Percentiles rank a stretch among this genome's conserved stretches.
Evolutionary conservation across 75 land plant species (phyloP).

Genomic region (Picea glauca): DNA sequence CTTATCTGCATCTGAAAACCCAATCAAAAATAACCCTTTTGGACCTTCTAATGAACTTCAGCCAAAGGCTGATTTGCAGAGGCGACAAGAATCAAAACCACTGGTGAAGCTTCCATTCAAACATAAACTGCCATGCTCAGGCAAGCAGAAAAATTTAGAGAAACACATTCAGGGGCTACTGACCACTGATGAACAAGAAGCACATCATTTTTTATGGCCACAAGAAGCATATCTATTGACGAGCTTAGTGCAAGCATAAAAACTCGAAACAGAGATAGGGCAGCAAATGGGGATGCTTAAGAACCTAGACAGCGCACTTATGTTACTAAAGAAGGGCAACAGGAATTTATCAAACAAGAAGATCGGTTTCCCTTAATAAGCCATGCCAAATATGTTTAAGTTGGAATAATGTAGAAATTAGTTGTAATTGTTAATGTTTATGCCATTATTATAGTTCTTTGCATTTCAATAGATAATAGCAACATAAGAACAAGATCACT

Average conservation of each 20-base stretch:
- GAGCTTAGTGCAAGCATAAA: slow-evolving; percentile 14
- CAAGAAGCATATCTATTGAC: slow-evolving; percentile 14
- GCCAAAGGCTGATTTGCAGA: too few relatives aligned
- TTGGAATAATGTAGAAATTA: too few relatives aligned
- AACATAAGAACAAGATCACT: too few relatives aligned
- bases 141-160: too few relatives aligned
- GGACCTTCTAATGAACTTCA: too few relatives aligned
- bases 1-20: too few relatives aligned
- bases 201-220: slow-evolving; percentile 27
- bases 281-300: slow-evolving; percentile 10
- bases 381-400: too few relatives aligned
- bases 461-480: too few relatives aligned
- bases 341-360: slow-evolving; percentile 46
- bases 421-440: too few relatives aligned
- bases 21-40: slow-evolving; percentile 14
- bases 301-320: slow-evolving; percentile 8
- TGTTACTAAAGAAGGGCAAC: slow-evolving; percentile 8
- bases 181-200: slow-evolving; percentile 22
- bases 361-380: slow-evolving; percentile 68
- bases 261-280: slow-evolving; percentile 1
- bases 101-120: neutral
- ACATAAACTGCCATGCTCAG: too few relatives aligned
- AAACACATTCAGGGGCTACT: neutral
- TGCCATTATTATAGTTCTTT: too few relatives aligned
- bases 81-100: slow-evolving; percentile 8